phyloP scores from a whole-genome alignment of 768 basidiomycete genomes.

The Sporobolomyces phaffii region DNA sequence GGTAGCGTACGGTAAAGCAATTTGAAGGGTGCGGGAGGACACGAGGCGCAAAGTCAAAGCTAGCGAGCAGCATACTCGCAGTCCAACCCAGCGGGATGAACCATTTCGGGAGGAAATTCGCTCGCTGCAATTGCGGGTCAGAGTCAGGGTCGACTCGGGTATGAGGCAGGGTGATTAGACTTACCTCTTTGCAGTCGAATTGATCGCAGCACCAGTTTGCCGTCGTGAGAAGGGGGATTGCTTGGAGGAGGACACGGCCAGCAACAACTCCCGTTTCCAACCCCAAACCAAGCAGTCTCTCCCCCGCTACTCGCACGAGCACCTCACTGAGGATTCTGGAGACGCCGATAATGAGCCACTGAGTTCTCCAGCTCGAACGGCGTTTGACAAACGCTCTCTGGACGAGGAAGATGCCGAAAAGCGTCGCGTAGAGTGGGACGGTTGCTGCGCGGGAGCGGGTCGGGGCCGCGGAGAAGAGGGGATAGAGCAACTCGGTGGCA shows the following conservation, averaged over 20 bases:
- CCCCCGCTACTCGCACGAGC: not conserved
- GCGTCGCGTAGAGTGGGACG: not conserved
- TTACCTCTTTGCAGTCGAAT: constrained; percentile 12
- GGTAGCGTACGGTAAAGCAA: constrained; percentile 16
- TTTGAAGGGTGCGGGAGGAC: not conserved
- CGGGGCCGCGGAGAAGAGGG: constrained; percentile 15
- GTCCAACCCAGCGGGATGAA: not conserved
- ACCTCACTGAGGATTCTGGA: constrained; percentile 1
- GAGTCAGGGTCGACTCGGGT: not conserved
- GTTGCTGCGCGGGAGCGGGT: not conserved
- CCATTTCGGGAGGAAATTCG: not conserved
- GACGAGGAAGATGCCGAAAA: constrained; percentile 2
- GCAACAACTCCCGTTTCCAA: not conserved
- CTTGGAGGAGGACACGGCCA: constrained; percentile 8
- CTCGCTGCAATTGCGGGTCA: not conserved
- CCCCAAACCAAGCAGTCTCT: not conserved
- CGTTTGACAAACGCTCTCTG: not conserved
- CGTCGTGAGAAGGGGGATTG: not conserved
- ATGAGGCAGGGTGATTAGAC: not conserved
- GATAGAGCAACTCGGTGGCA: not conserved
- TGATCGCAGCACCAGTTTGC: not conserved
- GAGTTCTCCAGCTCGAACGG: not conserved
- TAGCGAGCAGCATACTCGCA: not conserved
- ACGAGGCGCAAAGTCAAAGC: not conserved
- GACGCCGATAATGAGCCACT: not conserved